Evolutionary conservation across 768 basidiomycete species (phyloP), one percentile per base, ranked within the genome.

Genomic region (Mycena filopes): DNA sequence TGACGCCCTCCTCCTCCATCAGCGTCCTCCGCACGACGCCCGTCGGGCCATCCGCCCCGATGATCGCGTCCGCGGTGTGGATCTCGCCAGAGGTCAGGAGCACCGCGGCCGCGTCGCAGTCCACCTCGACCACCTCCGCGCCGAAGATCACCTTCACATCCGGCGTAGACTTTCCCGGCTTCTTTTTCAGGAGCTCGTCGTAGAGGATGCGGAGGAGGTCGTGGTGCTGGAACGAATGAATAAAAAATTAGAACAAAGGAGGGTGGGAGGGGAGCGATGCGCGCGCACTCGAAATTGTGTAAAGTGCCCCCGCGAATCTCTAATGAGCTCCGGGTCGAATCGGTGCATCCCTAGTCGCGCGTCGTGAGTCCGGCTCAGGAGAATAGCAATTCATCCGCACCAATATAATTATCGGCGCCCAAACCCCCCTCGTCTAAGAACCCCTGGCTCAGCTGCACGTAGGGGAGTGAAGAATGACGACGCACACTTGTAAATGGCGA

Each of bases 31-130:
- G 55, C 5, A 65, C 63, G 7, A 65, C 36, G 8, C 63, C 63
- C 1, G n/a, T 18, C 18, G 23, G 36, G 11, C 63, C 63, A 36
- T 65, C 63, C n/a, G 63, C 63, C 18, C 63, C 63, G 23, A 65
- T 53, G 29, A 65, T 53, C 12, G 25, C 63, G 20, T 65, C 56
- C 16, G 21, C 63, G 6, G 29, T 45, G 20, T 51, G 31, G 4
- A 46, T 38, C 20, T 65, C 41, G 13, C 63, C 63, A 15, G 50
- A 58, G 2, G 31, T 49, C 31, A 54, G 26, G 16, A 55, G 51
- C 28, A 65, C 63, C 31, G 56, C 31, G 31, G 36, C 21, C 4
- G 63, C 41, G 2, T 65, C 50, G 31, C 20, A 53, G 36, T 65
- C 63, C n/a, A 65, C 23, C 2, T 26, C 25, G n/a, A 59, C 63